Conservation (phyloP, 2,329 filamentous ascomycete genomes). For the Cryphonectria radicalis region DNA sequence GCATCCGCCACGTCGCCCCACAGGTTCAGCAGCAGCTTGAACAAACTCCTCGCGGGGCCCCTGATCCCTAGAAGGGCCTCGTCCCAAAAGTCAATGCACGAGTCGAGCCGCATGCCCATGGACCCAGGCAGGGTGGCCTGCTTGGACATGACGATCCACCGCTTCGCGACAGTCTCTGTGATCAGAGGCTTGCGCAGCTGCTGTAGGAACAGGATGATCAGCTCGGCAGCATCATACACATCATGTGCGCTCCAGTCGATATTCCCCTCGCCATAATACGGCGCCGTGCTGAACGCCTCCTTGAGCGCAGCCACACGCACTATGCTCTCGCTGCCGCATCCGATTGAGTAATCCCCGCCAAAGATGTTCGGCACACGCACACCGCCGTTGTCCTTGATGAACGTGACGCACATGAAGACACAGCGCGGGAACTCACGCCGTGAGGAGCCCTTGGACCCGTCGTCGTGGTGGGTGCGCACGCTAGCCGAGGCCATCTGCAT, state of each 20-base stretch:
- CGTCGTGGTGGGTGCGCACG: slow-evolving; percentile 45
- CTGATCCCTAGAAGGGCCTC: slow-evolving; percentile 47
- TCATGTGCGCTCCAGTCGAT: slow-evolving; percentile 43
- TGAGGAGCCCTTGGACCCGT: slow-evolving; percentile 39
- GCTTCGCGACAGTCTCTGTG: slow-evolving; percentile 43
- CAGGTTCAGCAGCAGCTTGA: slow-evolving; percentile 49
- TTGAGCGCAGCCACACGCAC: slow-evolving; percentile 43
- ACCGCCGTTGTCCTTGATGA: slow-evolving; percentile 42
- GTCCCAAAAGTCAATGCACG: slow-evolving; percentile 53
- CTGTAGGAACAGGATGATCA: slow-evolving; percentile 45
- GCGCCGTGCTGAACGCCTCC: slow-evolving; percentile 42
- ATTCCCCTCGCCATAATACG: slow-evolving; percentile 42
- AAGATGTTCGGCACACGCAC: slow-evolving; percentile 45
- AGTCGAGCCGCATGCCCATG: slow-evolving; percentile 42
- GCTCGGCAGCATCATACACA: slow-evolving; percentile 47
- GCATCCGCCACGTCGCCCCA: slow-evolving; percentile 48
- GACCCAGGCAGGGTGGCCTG: slow-evolving; percentile 44
- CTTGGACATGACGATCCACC: slow-evolving; percentile 47
- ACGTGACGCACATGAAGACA: slow-evolving; percentile 46
- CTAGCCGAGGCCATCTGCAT: slow-evolving; percentile 45
- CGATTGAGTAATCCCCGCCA: slow-evolving; percentile 34
- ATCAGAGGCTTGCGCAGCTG: slow-evolving; percentile 46
- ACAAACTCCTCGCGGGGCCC: slow-evolving; percentile 42
- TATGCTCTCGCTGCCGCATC: slow-evolving; percentile 35
- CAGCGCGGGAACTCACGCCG: slow-evolving; percentile 48